Conservation (phyloP, 495 filamentous ascomycete genomes). For the Parathielavia appendiculata region DNA sequence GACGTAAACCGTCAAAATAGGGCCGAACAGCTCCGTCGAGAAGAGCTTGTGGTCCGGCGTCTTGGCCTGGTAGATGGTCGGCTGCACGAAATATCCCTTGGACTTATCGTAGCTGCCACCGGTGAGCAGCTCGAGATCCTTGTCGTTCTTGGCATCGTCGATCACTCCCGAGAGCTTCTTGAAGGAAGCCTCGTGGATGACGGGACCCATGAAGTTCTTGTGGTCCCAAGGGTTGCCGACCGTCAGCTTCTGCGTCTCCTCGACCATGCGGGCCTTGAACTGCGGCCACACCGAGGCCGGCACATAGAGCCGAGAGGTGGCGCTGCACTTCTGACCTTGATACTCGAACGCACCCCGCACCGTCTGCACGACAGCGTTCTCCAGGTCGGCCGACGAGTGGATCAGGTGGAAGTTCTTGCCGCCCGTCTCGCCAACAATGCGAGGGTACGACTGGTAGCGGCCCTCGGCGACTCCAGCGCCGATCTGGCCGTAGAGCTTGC, state of each 20-base stretch:
- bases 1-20: conserved; percentile 62
- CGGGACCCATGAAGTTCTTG: conserved; percentile 68
- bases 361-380: conserved; percentile 73
- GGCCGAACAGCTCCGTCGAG: conserved; percentile 71
- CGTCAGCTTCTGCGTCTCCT: conserved; percentile 60
- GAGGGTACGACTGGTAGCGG: conserved; percentile 67
- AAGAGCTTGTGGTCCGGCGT: conserved; percentile 61
- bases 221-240: conserved; percentile 66
- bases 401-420: conserved; percentile 92
- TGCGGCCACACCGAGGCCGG: conserved; percentile 63
- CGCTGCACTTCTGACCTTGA: conserved; percentile 86
- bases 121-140: conserved; percentile 55
- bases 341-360: conserved; percentile 86
- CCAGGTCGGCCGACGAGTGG: conserved; percentile 65
- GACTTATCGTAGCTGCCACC: conserved; percentile 67
- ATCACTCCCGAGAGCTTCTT: conserved; percentile 63
- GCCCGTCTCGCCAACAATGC: conserved; percentile 80
- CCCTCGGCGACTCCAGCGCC: conserved; percentile 62
- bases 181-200: conserved; percentile 69
- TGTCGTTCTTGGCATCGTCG: conserved; percentile 61
- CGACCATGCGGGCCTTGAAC: conserved; percentile 57
- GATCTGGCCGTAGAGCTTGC: conserved; percentile 65
- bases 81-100: conserved; percentile 65
- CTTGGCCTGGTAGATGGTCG: conserved; percentile 63
- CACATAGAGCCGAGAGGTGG: conserved; percentile 71